Evolutionary conservation across 75 land plant genomes (phyloP).

Genomic region (Sequoiadendron giganteum): DNA sequence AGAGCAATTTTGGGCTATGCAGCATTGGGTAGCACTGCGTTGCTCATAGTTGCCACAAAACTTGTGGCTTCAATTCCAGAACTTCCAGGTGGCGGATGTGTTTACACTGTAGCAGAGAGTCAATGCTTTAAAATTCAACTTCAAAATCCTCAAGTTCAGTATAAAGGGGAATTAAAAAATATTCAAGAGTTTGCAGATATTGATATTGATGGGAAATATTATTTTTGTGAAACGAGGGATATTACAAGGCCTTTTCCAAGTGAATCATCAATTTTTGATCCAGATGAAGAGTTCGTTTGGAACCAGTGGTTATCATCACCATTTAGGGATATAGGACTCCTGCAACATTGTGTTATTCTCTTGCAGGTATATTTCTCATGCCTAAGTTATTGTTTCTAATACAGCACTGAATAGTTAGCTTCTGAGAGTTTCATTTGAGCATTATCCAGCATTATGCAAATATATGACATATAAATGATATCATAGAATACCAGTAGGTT

Average conservation of each 20-base stretch:
- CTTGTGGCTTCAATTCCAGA: slow-evolving; percentile 57
- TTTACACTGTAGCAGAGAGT: slow-evolving; percentile 76
- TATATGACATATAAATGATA: not conserved
- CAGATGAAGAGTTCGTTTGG: slow-evolving; percentile 97
- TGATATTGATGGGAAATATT: slow-evolving; percentile 89
- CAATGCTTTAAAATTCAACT: slow-evolving; percentile 82
- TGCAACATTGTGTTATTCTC: slow-evolving; percentile 79
- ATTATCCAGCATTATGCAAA: not conserved
- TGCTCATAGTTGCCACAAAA: slow-evolving; percentile 89
- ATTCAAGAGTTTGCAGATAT: slow-evolving; percentile 70
- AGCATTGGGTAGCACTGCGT: slow-evolving; percentile 70
- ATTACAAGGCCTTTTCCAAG: slow-evolving; percentile 97
- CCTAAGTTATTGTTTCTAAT: not conserved
- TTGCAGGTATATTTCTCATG: slow-evolving; percentile 67
- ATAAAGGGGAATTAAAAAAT: slow-evolving; percentile 86
- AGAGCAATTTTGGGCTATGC: slow-evolving; percentile 90
- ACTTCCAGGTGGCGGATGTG: slow-evolving; percentile 93
- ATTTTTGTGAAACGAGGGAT: slow-evolving; percentile 92
- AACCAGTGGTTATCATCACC: slow-evolving; percentile 86
- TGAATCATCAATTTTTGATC: slow-evolving; percentile 44
- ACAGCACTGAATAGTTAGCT: not conserved
- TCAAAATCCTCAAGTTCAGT: slow-evolving; percentile 80
- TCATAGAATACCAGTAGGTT: not conserved
- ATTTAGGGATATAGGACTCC: slow-evolving; percentile 81
- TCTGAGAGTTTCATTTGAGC: not conserved